Evolutionary conservation across 495 filamentous ascomycete species (phyloP).

Genomic region (Penicillium paradoxum): DNA sequence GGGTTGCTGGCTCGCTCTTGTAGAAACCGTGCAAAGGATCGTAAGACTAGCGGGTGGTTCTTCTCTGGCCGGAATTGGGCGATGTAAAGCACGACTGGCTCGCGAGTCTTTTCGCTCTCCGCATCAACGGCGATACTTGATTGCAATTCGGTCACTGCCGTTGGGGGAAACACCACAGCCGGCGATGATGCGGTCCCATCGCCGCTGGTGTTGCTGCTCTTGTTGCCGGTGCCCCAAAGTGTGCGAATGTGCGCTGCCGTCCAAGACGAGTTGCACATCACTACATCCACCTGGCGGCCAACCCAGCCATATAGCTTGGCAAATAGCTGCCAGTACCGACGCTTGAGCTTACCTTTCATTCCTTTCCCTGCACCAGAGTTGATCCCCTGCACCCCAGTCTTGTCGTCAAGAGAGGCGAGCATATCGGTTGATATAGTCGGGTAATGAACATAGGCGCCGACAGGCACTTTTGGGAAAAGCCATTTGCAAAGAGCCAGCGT

Average conservation of each 20-base stretch:
- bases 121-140: slow-evolving; percentile 61
- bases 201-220: slow-evolving; percentile 28
- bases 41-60: slow-evolving; percentile 80
- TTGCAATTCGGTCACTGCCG: slow-evolving; percentile 78
- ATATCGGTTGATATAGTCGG: slow-evolving; percentile 98
- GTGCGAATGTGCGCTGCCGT: slow-evolving; percentile 76
- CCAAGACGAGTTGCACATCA: slow-evolving; percentile 97
- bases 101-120: slow-evolving; percentile 59
- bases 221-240: slow-evolving; percentile 61
- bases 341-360: slow-evolving; percentile 60
- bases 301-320: slow-evolving; percentile 74
- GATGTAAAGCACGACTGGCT: slow-evolving; percentile 77
- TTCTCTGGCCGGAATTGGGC: slow-evolving; percentile 97
- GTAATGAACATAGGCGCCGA: slow-evolving; percentile 93
- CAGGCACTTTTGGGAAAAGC: slow-evolving; percentile 77
- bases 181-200: slow-evolving; percentile 22
- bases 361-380: slow-evolving; percentile 79
- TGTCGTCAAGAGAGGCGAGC: slow-evolving; percentile 73
- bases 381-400: slow-evolving; percentile 62
- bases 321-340: slow-evolving; percentile 80
- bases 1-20: slow-evolving; percentile 47
- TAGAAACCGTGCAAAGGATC: slow-evolving; percentile 74
- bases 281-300: slow-evolving; percentile 76
- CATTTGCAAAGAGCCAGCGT: slow-evolving; percentile 74
- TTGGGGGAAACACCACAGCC: slow-evolving; percentile 82